phyloP scores from a whole-genome alignment of 2,329 filamentous ascomycete species.

The Fusarium goolgardi region DNA sequence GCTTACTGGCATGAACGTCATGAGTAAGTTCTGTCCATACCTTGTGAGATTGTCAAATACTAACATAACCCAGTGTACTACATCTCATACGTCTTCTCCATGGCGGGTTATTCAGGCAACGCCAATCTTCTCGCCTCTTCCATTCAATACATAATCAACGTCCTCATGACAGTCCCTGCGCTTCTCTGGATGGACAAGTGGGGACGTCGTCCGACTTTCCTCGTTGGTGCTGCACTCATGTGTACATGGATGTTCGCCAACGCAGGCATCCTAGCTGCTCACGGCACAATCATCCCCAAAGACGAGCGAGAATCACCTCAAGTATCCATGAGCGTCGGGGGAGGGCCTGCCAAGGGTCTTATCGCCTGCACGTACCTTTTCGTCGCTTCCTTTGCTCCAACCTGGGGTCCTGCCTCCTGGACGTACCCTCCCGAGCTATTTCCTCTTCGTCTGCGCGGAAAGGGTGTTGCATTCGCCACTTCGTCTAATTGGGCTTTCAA shows the following conservation, averaged over 20 bases:
- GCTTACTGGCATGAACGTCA: conserved; percentile 67
- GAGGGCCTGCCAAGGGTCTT: conserved; percentile 66
- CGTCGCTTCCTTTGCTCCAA: conserved; percentile 62
- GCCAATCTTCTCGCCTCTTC: conserved; percentile 65
- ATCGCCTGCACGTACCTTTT: conserved; percentile 76
- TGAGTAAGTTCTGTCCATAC: conserved; percentile 57
- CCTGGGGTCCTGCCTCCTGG: conserved; percentile 62
- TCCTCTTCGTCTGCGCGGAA: conserved; percentile 61
- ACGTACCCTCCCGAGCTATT: conserved; percentile 70
- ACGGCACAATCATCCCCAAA: conserved; percentile 57
- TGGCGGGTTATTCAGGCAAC: conserved; percentile 57
- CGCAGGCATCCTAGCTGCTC: conserved; percentile 61
- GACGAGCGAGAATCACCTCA: conserved; percentile 59
- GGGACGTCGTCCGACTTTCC: conserved; percentile 77
- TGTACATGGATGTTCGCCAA: conserved; percentile 68
- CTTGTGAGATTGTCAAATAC: rapidly evolving
- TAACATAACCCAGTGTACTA: conserved; percentile 65
- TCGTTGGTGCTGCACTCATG: conserved; percentile 75
- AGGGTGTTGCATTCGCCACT: conserved; percentile 63
- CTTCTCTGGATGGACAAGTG: conserved; percentile 79
- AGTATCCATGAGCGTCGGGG: conserved; percentile 60
- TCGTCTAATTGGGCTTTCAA: conserved; percentile 58
- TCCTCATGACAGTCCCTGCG: conserved; percentile 80
- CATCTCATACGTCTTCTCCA: conserved; percentile 60
- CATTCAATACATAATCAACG: conserved; percentile 78